Evolutionary conservation across 2,329 filamentous ascomycete genomes (phyloP), one percentile per base, ranked within the genome.

Genomic region (Phoma sp.): DNA sequence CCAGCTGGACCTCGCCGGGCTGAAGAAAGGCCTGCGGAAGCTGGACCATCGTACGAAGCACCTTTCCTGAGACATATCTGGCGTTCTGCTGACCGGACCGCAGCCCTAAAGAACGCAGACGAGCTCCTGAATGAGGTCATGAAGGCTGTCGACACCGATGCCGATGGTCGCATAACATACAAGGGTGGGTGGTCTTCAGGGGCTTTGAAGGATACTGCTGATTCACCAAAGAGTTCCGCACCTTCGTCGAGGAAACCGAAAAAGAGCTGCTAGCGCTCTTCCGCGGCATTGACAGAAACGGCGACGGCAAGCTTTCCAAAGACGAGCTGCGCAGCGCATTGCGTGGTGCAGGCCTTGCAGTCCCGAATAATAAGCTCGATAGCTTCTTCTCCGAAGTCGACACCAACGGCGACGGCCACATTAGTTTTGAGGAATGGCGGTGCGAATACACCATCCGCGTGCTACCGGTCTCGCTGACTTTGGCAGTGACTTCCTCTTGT

Each of bases 361-460:
- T 98, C 10, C 89, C 92, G 22, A 86, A 82, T 63, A 84, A 87
- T 49, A 89, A 91, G 69, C 79, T 99, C 40, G 85, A 91, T 60
- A 84, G 87, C 59, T 98, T 99, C 79, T 97, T 99, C 72, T 79
- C 84, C 60, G 89, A 96, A 72, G 89, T 99, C 66, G 95, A 99
- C 74, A 83, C 85, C 70, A 93, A 99, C 77, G 85, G 88, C 64
- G 93, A 99, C 73, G 92, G 92, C 2, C 80, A 81, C 60, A 96
- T 98, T 65, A 92, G 83, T 59, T 98, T 96, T 76, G 87, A 91
- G 62, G 95, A 99, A 82, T 98, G 95, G 95, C 88, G 93, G 93
- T 97, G 86, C 77, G 88, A n/a, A n/a, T 11, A 5, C 9, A 13
- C 13, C 13, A 22, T n/a, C 62, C 27, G 38, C 13, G 36, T 13